Percentiles rank a stretch among this genome's conserved stretches.
Evolutionary conservation across 257 asterid species (phyloP).

Genomic region (Solanum pinnatisectum): DNA sequence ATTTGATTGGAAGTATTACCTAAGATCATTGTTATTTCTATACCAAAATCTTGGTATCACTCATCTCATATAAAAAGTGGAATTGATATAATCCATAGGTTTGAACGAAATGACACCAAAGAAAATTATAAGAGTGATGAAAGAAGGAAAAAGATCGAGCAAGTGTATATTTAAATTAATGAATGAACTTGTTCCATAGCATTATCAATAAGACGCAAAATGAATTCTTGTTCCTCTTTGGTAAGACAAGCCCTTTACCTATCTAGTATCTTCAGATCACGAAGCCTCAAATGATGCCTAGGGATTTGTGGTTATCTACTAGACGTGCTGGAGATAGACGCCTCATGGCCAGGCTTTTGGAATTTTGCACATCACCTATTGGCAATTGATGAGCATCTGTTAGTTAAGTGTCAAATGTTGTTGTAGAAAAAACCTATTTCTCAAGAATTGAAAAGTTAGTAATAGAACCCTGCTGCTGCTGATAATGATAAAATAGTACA

Average conservation of each 20-base stretch:
- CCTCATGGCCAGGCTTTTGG: accelerated
- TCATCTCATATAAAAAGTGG: no score
- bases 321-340: background rate
- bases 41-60: no score
- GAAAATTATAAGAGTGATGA: background rate
- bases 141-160: background rate
- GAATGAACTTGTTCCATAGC: background rate
- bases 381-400: background rate
- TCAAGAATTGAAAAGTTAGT: background rate
- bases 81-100: no score
- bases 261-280: background rate
- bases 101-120: background rate
- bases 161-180: background rate
- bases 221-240: background rate
- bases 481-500: background rate
- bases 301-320: background rate
- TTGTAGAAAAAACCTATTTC: background rate
- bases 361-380: background rate
- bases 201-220: background rate
- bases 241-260: no score
- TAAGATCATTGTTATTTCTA: no score
- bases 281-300: background rate
- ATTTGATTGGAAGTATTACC: no score
- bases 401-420: background rate
- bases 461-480: background rate